These are phyloP conservation scores for Trametes pubescens DNA, from an alignment of 1,284 basidiomycete genomes.

Conservation along the genomic window DNA sequence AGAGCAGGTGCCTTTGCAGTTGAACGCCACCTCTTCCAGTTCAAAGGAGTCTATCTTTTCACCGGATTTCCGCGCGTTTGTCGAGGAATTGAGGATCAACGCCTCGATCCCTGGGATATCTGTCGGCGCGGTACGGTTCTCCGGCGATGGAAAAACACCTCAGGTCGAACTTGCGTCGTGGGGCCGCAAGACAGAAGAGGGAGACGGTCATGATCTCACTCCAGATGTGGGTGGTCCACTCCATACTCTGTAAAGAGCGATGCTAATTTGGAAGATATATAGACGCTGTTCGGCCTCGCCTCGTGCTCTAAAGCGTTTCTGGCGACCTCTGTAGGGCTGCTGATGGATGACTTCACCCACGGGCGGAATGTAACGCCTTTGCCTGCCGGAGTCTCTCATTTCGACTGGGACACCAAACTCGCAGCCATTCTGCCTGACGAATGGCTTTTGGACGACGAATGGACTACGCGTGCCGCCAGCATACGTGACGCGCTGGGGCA, in stretches of 20 bases:
- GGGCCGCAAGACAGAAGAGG: constrained; percentile 41
- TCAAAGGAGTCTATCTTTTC: constrained; percentile 3
- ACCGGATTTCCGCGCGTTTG: constrained; percentile 18
- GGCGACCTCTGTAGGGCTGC: constrained; percentile 42
- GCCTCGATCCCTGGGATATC: constrained; percentile 34
- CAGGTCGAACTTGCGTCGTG: constrained; percentile 22
- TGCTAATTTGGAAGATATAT: neutral
- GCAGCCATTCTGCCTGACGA: constrained; percentile 47
- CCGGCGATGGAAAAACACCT: constrained; percentile 18
- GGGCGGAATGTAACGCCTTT: constrained; percentile 33
- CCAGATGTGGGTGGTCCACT: constrained; percentile 34
- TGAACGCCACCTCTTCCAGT: no score
- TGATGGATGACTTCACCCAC: constrained; percentile 36
- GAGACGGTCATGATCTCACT: constrained; percentile 36
- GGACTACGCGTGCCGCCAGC: constrained; percentile 47
- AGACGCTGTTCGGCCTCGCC: constrained; percentile 51
- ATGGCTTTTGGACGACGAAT: constrained; percentile 49
- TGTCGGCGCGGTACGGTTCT: constrained; percentile 32
- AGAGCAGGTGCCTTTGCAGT: neutral
- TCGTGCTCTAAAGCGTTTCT: constrained; percentile 56
- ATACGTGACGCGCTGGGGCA: constrained; percentile 44
- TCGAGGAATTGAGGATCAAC: constrained; percentile 30
- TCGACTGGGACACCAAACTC: constrained; percentile 48
- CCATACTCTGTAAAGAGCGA: neutral
- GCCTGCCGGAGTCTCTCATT: constrained; percentile 16